A percentile compares a stretch with the other conserved stretches of the same genome.
These are phyloP conservation scores for Candida germanica DNA, from an alignment of 805 yeast species.

Conservation along the genomic window DNA sequence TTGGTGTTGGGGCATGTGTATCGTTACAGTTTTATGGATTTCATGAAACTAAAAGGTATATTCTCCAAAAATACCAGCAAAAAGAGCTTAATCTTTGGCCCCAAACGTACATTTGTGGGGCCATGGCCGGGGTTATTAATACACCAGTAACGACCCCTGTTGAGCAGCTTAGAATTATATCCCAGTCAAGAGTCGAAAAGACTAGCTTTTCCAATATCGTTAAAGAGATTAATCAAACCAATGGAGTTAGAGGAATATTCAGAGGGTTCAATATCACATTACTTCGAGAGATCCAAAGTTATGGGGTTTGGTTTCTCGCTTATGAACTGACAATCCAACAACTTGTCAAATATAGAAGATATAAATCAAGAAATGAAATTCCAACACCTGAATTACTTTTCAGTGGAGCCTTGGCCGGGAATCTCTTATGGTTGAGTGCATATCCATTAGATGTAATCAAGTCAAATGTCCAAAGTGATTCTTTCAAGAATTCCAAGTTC, in stretches of 20 bases:
- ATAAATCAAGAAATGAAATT: conserved; percentile 44
- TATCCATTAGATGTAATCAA: conserved; percentile 55
- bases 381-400: conserved; percentile 53
- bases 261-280: conserved; percentile 56
- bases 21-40: conserved; percentile 69
- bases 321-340: conserved; percentile 54
- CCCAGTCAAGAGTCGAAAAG: conserved; percentile 39
- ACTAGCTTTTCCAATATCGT: conserved; percentile 26
- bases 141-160: conserved; percentile 63
- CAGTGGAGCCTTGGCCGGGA: conserved; percentile 68
- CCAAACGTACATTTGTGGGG: conserved; percentile 61
- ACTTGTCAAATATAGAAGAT: conserved; percentile 30
- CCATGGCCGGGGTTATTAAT: conserved; percentile 64
- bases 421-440: conserved; percentile 58
- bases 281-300: conserved; percentile 64
- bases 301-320: conserved; percentile 71
- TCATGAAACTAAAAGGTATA: conserved; percentile 63
- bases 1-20: conserved; percentile 59
- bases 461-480: conserved; percentile 52
- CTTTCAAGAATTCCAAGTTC: conserved; percentile 46
- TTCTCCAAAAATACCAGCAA: conserved; percentile 30
- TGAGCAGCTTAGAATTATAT: conserved; percentile 61
- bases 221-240: conserved; percentile 33
- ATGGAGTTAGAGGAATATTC: conserved; percentile 53
- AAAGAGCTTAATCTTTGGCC: conserved; percentile 46